These are phyloP conservation scores for Leptographium procerum DNA, from an alignment of 2,329 filamentous ascomycete species.

Conservation along the genomic window DNA sequence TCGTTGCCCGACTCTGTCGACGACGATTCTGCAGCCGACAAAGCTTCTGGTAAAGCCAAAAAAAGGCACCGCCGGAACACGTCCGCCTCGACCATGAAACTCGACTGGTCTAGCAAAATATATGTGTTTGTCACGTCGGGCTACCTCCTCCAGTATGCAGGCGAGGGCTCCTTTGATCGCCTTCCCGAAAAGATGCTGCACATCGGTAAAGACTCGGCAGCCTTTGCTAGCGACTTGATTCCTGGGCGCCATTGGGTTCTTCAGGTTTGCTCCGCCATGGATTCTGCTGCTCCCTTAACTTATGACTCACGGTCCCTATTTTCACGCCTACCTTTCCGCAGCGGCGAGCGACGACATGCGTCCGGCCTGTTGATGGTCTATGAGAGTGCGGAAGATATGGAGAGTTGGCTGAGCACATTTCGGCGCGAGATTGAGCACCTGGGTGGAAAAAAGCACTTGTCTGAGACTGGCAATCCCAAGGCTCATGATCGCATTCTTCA, in stretches of 20 bases:
- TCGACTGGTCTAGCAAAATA: constrained; percentile 61
- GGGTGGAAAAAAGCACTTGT: constrained; percentile 53
- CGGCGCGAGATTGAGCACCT: constrained; percentile 59
- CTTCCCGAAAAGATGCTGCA: constrained; percentile 64
- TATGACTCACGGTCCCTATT: constrained; percentile 50
- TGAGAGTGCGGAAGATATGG: constrained; percentile 62
- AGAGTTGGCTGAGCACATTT: constrained; percentile 59
- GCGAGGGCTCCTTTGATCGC: constrained; percentile 58
- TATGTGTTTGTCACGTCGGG: constrained; percentile 62
- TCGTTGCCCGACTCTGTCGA: constrained; percentile 12
- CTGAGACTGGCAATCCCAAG: constrained; percentile 46
- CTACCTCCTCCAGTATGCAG: constrained; percentile 63
- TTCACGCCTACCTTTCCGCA: constrained; percentile 51
- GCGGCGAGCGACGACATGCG: constrained; percentile 42
- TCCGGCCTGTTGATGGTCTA: constrained; percentile 63
- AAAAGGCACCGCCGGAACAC: constrained; percentile 31
- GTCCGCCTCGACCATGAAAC: constrained; percentile 28
- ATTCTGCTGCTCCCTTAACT: constrained; percentile 40
- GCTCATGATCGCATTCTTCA: constrained; percentile 23
- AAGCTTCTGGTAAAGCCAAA: constrained; percentile 19
- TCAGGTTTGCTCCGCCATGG: constrained; percentile 58
- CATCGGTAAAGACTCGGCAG: constrained; percentile 62
- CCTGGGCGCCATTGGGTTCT: constrained; percentile 72
- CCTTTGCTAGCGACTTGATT: constrained; percentile 70
- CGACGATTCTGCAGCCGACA: constrained; percentile 15